Evolutionary conservation across 305 asterid genomes (phyloP), one percentile per base, ranked within the genome.

Genomic region (Andrographis paniculata): DNA sequence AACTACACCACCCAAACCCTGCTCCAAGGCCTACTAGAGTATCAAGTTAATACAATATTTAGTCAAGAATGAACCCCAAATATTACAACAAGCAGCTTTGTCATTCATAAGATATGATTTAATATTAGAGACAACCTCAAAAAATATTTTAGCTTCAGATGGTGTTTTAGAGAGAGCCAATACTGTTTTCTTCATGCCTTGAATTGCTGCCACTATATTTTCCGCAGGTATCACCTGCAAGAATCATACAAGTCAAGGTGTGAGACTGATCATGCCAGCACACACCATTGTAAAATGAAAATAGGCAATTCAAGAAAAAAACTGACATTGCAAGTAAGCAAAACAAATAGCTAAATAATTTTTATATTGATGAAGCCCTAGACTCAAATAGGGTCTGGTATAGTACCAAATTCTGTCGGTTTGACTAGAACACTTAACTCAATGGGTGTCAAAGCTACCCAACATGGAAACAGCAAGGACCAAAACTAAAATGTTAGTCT

Each of bases 221-320:
- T 87, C 96, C 1, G 96, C 93, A 58, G 94, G 91, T 58, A 87
- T 87, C 52, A 80, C 93, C 94, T 87, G 35, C 31, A 52, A 23
- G 36, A 55, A 45, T 30, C 45, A 44, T 19, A 14, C 21, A 36
- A 37, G 45, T 30, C 37, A 55, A 21, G 6, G 38, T 20, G 40
- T 35, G 45, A 58, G 53, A 20, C 31, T 44, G 35, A 53, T 24
- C 3, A 20, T 40, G 38, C 33, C 27, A 42, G 23, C 17, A 19
- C 10, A 38, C 43, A 38, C 1, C 43, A 18, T 3, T 2, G 9
- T 38, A 15, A 48, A 19, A 35, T 10, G 24, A 11, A 20, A 30
- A 9, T 13, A 17, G 22, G 47, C 12, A 51, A 6, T 1, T 20
- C 37, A 20, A 9, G 15, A 50, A 36, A 50, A 36, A 36, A 18